Conservation (phyloP, 495 filamentous ascomycete genomes). For the Lophium mytilinum region DNA sequence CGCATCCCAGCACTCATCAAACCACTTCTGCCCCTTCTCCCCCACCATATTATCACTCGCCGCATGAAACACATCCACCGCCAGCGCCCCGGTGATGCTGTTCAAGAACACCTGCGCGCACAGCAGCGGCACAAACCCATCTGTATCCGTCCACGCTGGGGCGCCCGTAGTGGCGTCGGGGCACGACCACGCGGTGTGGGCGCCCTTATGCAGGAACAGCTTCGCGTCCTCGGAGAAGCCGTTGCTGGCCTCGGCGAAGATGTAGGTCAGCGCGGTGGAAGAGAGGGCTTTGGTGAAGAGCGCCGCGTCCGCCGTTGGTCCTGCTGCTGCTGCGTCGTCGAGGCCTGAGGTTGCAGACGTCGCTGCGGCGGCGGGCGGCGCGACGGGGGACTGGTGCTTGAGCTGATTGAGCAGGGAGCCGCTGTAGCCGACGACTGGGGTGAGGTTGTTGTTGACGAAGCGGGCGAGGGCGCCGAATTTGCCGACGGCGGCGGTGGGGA, state of each 20-base stretch:
- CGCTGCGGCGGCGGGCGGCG: background rate
- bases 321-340: background rate
- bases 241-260: constrained; percentile 16
- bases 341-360: background rate
- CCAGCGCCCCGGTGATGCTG: background rate
- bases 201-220: constrained; percentile 8
- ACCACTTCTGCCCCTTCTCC: constrained; percentile 13
- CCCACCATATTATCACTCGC: constrained; percentile 21
- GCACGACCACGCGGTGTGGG: constrained; percentile 2
- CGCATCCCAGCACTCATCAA: constrained; percentile 10
- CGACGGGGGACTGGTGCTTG: background rate
- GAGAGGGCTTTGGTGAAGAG: background rate
- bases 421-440: constrained; percentile 9
- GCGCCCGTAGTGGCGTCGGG: background rate
- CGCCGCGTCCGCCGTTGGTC: background rate
- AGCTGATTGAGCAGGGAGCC: constrained; percentile 1
- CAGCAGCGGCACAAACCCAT: constrained; percentile 10
- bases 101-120: constrained; percentile 5
- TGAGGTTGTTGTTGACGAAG: constrained; percentile 15
- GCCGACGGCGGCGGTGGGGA: constrained; percentile 18
- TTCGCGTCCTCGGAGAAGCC: constrained; percentile 10
- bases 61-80: constrained; percentile 17
- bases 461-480: constrained; percentile 6
- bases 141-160: constrained; percentile 12
- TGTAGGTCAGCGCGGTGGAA: background rate